phyloP scores from a whole-genome alignment of 345 rosid species.

The Aethionema arabicum region DNA sequence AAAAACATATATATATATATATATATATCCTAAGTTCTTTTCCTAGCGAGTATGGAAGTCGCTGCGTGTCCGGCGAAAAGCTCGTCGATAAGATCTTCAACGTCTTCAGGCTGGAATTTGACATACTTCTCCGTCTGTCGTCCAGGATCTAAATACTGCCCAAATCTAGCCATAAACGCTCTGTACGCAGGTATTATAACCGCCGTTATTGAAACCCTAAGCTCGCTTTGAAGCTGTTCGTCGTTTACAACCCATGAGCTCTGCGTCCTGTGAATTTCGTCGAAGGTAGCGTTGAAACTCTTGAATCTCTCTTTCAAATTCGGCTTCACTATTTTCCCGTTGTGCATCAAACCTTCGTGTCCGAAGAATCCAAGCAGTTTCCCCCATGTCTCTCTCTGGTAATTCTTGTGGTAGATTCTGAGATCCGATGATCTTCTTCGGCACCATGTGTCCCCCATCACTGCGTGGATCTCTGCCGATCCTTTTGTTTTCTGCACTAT shows the following conservation, averaged over 20 bases:
- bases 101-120: conserved; percentile 82
- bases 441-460: conserved; percentile 72
- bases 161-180: conserved; percentile 71
- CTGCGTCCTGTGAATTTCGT: conserved; percentile 88
- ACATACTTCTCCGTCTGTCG: conserved; percentile 87
- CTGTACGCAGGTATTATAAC: conserved; percentile 82
- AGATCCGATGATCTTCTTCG: conserved; percentile 71
- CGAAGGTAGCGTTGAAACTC: conserved; percentile 78
- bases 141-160: conserved; percentile 68
- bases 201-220: conserved; percentile 74
- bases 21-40: conserved; percentile 49
- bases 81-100: conserved; percentile 77
- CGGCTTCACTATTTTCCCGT: conserved; percentile 76
- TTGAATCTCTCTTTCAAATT: conserved; percentile 86
- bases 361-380: conserved; percentile 65
- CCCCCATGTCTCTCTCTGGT: conserved; percentile 85
- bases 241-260: conserved; percentile 84
- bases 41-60: conserved; percentile 37
- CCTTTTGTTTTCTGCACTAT: conserved; percentile 76
- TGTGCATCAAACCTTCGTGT: conserved; percentile 62
- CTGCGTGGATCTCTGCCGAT: conserved; percentile 56
- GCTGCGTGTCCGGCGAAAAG: conserved; percentile 68
- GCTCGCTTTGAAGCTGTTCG: conserved; percentile 91
- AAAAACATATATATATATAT: no score
- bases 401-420: conserved; percentile 70